Evolutionary conservation across 352 stramenopile genomes (phyloP), one percentile per base, ranked within the genome.

Genomic region (Phytophthora fragariaefolia): DNA sequence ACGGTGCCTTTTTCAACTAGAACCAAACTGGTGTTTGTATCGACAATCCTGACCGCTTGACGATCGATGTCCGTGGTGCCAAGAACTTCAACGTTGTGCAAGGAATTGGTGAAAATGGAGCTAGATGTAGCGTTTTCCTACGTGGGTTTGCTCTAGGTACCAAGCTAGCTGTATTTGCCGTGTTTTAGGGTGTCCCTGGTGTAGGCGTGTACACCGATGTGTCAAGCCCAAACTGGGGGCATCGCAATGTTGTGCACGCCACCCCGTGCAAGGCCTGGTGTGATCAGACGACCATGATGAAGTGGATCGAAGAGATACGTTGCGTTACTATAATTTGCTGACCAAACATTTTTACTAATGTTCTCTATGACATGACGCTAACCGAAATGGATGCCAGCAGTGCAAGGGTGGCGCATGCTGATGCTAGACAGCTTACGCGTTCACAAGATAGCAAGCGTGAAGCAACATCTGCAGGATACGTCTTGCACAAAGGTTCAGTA

Each of bases 401-500:
- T 43, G 5, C 3, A 30, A 22, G 40, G 26, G 9, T 62, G 38
- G 8, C n/a, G 42, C 17, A 52, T 52, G 54, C 26, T 54, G 23
- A 42, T 42, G 47, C 9, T 54, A 12, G 47, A 54, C 27, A 54
- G 47, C n/a, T 27, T 43, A 6, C 26, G 47, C 2, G 47, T 42
- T 4, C 27, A 54, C 15, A 54, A 54, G 27, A 54, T 54, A 27
- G 17, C 47, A 15, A 58, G 32, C 18, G 30, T 58, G 26, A 28
- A 59, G 42, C 40, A 67, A n/a, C 28, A 38, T 18, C 49, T 54
- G 17, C 15, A 54, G 27, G 47, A 54, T 9, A 24, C 47, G 12
- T 54, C 17, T 12, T 54, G 48, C 50, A 61, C 59, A 49, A 38
- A 43, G 1, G 36, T 61, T 7, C 40, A 61, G n/a, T 67, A 55